Evolutionary conservation across 2,329 filamentous ascomycete species (phyloP).

Genomic region (Samsoniella hepiali): DNA sequence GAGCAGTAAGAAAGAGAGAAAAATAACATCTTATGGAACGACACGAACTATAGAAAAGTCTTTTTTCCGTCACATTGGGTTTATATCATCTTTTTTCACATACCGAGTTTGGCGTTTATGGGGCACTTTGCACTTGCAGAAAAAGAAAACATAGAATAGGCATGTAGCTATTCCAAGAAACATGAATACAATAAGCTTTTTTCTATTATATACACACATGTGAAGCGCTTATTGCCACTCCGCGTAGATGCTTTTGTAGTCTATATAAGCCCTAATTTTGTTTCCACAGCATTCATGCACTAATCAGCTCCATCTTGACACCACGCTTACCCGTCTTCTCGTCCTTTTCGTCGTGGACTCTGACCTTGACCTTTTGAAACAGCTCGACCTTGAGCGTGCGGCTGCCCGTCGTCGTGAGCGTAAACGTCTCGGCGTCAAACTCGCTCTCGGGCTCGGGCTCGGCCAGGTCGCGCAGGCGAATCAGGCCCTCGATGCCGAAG

Average conservation of each 20-base stretch:
- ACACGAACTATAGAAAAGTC: conserved; percentile 3
- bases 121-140: conserved; percentile 12
- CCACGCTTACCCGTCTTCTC: conserved; percentile 94
- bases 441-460: conserved; percentile 73
- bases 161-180: conserved; percentile 16
- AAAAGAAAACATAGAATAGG: conserved; percentile 18
- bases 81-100: conserved; percentile 19
- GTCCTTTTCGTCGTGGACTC: conserved; percentile 89
- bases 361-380: conserved; percentile 87
- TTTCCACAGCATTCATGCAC: conserved; percentile 23
- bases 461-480: conserved; percentile 79
- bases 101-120: conserved; percentile 23
- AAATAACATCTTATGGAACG: conserved; percentile 11
- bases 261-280: neutral
- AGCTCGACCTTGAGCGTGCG: conserved; percentile 66
- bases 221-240: neutral
- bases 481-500: conserved; percentile 92
- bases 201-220: conserved; percentile 3
- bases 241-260: neutral
- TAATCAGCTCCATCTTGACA: conserved; percentile 69
- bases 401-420: conserved; percentile 59
- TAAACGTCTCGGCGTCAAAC: conserved; percentile 85
- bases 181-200: conserved; percentile 9
- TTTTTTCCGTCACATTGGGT: conserved; percentile 13
- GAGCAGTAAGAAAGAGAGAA: conserved; percentile 39